Conservation (phyloP, 2,329 filamentous ascomycete genomes). For the Aspergillus sp. region DNA sequence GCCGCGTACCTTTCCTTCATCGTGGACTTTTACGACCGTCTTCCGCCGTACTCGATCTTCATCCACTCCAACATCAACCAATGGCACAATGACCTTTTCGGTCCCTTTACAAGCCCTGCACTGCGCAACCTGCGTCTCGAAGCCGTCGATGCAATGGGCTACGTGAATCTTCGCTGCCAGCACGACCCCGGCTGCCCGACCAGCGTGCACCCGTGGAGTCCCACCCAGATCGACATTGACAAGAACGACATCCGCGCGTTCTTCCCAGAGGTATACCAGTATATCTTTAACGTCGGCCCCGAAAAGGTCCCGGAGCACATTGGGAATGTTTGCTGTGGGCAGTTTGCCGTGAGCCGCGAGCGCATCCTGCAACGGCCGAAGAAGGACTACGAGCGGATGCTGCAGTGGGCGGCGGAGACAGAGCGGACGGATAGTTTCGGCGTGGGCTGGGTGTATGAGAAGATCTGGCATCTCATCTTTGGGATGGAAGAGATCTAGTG, state of each 20-base stretch:
- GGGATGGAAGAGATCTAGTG: constrained; percentile 34
- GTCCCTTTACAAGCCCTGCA: constrained; percentile 33
- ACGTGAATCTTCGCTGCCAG: constrained; percentile 46
- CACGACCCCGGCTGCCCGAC: constrained; percentile 44
- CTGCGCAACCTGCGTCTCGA: constrained; percentile 40
- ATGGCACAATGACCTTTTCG: constrained; percentile 61
- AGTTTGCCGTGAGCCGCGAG: constrained; percentile 40
- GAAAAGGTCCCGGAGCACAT: constrained; percentile 32
- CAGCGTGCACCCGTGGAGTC: constrained; percentile 38
- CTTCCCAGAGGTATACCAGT: constrained; percentile 32
- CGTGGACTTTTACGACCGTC: constrained; percentile 63
- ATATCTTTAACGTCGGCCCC: constrained; percentile 30
- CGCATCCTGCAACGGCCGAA: constrained; percentile 33
- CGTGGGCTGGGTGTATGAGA: constrained; percentile 38
- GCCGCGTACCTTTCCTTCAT: constrained; percentile 67
- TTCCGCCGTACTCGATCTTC: constrained; percentile 65
- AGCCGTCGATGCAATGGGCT: constrained; percentile 44
- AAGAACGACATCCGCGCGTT: constrained; percentile 31
- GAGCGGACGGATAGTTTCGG: constrained; percentile 35
- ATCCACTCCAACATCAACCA: constrained; percentile 62
- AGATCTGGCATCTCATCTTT: constrained; percentile 41
- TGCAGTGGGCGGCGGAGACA: constrained; percentile 38
- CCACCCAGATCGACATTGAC: constrained; percentile 28
- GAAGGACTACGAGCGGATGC: constrained; percentile 38
- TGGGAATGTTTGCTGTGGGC: constrained; percentile 40